Evolutionary conservation across 352 stramenopile genomes (phyloP).

Genomic region (Phytophthora boehmeriae): DNA sequence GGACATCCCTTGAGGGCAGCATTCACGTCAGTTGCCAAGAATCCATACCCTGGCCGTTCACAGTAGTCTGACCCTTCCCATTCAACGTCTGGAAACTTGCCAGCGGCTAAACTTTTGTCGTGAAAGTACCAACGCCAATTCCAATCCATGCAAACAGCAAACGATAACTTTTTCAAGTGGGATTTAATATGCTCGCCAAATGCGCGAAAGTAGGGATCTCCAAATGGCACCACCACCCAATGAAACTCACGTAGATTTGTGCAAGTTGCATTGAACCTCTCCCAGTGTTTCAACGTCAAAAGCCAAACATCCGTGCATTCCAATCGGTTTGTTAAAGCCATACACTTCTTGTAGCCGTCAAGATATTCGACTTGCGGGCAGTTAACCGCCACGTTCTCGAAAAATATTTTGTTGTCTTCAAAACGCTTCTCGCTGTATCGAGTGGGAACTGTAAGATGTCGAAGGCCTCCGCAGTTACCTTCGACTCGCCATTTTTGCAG

Average conservation of each 20-base stretch:
- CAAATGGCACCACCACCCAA: constrained; percentile 39
- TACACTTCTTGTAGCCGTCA: constrained; percentile 34
- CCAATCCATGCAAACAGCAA: constrained; percentile 45
- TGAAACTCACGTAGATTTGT: constrained; percentile 36
- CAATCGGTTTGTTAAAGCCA: constrained; percentile 20
- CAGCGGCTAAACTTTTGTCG: constrained; percentile 10
- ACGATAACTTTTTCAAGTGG: constrained; percentile 28
- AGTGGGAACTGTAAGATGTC: constrained; percentile 26
- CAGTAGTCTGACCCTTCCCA: constrained; percentile 10
- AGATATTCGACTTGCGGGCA: constrained; percentile 32
- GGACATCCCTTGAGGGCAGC: constrained; percentile 34
- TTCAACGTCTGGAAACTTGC: background rate
- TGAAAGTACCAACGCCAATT: constrained; percentile 39
- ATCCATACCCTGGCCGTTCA: constrained; percentile 17
- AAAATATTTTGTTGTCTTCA: constrained; percentile 22
- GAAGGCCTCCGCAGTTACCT: constrained; percentile 22
- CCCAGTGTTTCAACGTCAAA: constrained; percentile 26
- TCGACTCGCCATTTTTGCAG: constrained; percentile 24
- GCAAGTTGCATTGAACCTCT: constrained; percentile 30
- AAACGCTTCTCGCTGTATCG: constrained; percentile 8
- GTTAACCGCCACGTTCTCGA: constrained; percentile 30
- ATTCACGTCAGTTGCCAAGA: constrained; percentile 23
- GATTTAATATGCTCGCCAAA: constrained; percentile 41
- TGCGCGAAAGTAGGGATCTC: constrained; percentile 36
- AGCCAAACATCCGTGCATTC: constrained; percentile 27